Evolutionary conservation across 1,284 basidiomycete genomes (phyloP).

Genomic region (Rhodotorula sp.): DNA sequence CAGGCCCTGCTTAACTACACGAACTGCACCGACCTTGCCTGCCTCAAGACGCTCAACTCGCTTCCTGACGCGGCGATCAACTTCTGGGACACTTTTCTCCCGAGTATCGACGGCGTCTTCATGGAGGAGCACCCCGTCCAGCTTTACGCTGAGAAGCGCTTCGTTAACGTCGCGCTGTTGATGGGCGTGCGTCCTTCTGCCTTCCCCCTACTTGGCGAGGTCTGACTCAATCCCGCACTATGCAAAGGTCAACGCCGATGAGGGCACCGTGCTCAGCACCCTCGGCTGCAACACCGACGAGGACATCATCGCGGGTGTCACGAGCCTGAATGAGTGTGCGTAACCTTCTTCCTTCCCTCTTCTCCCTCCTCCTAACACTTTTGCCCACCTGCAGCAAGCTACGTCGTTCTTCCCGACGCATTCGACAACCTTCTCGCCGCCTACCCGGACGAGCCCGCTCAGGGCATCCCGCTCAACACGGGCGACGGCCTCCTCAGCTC

Average conservation of each 20-base stretch:
- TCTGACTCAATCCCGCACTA: neutral
- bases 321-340: neutral
- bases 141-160: no score
- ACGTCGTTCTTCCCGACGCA: no score
- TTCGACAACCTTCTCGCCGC: slow-evolving; percentile 19
- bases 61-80: no score
- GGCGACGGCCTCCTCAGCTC: slow-evolving; percentile 25
- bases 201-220: neutral
- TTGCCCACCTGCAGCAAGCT: no score
- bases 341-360: no score
- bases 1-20: no score
- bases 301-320: slow-evolving; percentile 2
- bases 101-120: no score
- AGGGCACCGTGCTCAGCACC: slow-evolving; percentile 37
- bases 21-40: no score
- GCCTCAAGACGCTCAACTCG: no score
- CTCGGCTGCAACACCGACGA: slow-evolving; percentile 15
- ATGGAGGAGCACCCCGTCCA: no score
- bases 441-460: slow-evolving; percentile 37
- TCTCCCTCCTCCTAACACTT: no score
- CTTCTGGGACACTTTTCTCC: no score
- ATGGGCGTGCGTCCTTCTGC: slow-evolving; percentile 40
- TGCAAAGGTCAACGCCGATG: slow-evolving; percentile 40
- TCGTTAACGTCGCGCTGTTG: slow-evolving; percentile 50
- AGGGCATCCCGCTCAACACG: slow-evolving; percentile 42